Evolutionary conservation across 306 rosid species (phyloP).

Genomic region (Malus fusca): DNA sequence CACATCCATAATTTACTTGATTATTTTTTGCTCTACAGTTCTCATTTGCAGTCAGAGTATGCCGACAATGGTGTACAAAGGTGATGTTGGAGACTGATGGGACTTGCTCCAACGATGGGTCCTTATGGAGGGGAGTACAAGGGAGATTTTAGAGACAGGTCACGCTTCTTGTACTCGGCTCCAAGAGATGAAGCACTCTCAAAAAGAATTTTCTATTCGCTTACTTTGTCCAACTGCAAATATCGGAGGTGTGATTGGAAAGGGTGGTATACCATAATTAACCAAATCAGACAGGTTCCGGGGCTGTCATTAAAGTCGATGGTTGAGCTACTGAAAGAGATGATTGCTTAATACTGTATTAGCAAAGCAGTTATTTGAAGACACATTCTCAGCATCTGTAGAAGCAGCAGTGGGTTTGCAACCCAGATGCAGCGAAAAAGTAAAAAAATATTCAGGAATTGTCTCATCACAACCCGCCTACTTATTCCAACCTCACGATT

Average conservation of each 20-base stretch:
- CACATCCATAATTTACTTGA: no score
- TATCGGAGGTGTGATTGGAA: conserved; percentile 95
- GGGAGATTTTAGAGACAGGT: conserved; percentile 75
- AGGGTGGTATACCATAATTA: conserved; percentile 77
- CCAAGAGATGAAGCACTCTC: conserved; percentile 75
- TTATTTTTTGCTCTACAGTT: no score
- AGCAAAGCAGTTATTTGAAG: conserved; percentile 89
- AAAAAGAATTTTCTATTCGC: conserved; percentile 74
- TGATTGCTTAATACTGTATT: conserved; percentile 74
- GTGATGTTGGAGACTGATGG: no score
- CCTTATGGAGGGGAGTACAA: no score
- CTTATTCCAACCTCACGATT: conserved; percentile 88
- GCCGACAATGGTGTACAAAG: no score
- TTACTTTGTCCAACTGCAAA: conserved; percentile 80
- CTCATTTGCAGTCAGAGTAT: no score
- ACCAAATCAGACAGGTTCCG: conserved; percentile 91
- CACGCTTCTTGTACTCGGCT: conserved; percentile 79
- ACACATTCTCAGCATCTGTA: conserved; percentile 61
- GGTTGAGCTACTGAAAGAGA: conserved; percentile 80
- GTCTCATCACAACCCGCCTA: conserved; percentile 81
- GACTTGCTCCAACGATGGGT: no score
- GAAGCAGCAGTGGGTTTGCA: conserved; percentile 95
- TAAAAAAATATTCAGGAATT: conserved; percentile 90
- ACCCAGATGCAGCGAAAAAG: conserved; percentile 90
- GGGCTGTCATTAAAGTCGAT: conserved; percentile 86